A percentile compares a stretch with the other conserved stretches of the same genome.
Conservation (phyloP, 139 green algal genomes). For the Prasinococcaceae sp. region DNA sequence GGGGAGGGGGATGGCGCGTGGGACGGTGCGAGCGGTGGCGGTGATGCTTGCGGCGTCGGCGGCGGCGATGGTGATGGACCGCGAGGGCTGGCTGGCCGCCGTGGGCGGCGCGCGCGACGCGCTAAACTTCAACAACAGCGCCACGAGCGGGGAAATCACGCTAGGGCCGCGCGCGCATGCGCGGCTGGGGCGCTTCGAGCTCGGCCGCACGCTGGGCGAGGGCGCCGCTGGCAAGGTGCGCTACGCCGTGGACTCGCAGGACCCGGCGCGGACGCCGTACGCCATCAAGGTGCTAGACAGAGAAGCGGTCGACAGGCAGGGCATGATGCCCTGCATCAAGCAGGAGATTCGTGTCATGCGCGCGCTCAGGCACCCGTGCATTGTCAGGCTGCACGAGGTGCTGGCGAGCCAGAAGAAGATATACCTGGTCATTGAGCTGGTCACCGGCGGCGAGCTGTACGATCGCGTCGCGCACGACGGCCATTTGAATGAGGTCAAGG, state of each 20-base stretch:
- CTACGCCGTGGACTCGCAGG: conserved; percentile 38
- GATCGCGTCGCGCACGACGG: conserved; percentile 18
- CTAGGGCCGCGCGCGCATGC: too few relatives aligned
- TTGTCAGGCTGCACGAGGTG: conserved; percentile 54
- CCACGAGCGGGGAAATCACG: too few relatives aligned
- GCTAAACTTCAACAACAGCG: too few relatives aligned
- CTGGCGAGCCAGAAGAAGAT: conserved; percentile 44
- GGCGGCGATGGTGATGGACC: too few relatives aligned
- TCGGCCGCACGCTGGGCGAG: conserved; percentile 55
- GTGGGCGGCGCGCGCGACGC: too few relatives aligned
- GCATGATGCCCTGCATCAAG: conserved; percentile 29
- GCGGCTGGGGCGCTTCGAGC: conserved; percentile 33
- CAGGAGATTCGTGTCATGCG: conserved; percentile 51
- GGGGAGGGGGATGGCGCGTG: too few relatives aligned
- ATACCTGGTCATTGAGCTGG: conserved; percentile 62
- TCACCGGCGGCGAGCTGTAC: conserved; percentile 54
- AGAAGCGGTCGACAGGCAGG: conserved; percentile 12
- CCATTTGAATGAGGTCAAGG: conserved; percentile 35
- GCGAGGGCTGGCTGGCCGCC: too few relatives aligned
- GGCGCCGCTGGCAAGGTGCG: conserved; percentile 57
- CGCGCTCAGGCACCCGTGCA: conserved; percentile 39
- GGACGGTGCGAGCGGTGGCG: too few relatives aligned
- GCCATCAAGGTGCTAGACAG: conserved; percentile 54
- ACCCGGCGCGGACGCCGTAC: conserved; percentile 37
- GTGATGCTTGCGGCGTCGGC: too few relatives aligned